Conservation (phyloP, 1,139 yeast genomes). For the Pichia sp. region DNA sequence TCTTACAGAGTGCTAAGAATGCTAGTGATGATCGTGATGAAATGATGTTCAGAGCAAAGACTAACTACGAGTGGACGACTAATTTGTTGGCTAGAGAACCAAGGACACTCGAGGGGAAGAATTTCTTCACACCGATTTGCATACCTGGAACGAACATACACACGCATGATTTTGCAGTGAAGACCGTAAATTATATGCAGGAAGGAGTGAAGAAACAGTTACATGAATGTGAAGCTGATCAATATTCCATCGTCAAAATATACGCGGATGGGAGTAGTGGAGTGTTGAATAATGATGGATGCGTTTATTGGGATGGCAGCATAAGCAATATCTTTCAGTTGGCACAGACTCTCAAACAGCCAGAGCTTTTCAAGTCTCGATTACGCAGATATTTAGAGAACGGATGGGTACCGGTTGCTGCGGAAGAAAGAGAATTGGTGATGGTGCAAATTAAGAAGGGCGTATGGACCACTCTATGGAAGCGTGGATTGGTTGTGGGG, state of each 20-base stretch:
- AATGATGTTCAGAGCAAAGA: constrained; percentile 38
- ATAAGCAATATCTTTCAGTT: constrained; percentile 4
- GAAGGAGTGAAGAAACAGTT: neutral
- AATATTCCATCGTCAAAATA: constrained; percentile 39
- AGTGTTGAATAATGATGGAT: neutral
- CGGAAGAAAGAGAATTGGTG: constrained; percentile 5
- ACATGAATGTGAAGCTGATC: neutral
- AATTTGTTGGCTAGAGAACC: constrained; percentile 30
- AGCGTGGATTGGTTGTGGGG: too few species aligned
- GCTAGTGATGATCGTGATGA: constrained; percentile 36
- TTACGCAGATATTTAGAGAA: constrained; percentile 1
- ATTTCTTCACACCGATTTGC: constrained; percentile 44
- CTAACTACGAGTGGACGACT: constrained; percentile 49
- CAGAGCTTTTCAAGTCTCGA: neutral
- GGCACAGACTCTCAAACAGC: neutral
- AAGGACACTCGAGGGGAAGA: constrained; percentile 36
- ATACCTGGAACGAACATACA: constrained; percentile 24
- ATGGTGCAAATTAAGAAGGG: too few species aligned
- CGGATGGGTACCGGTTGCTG: constrained; percentile 9
- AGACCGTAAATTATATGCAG: constrained; percentile 1
- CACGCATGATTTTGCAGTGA: constrained; percentile 1
- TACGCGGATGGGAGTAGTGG: constrained; percentile 26
- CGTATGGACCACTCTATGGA: too few species aligned
- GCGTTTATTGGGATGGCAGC: constrained; percentile 7
- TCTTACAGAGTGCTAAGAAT: constrained; percentile 38